Conservation (phyloP, 2,329 filamentous ascomycete species). For the Hypoxylon sp. region DNA sequence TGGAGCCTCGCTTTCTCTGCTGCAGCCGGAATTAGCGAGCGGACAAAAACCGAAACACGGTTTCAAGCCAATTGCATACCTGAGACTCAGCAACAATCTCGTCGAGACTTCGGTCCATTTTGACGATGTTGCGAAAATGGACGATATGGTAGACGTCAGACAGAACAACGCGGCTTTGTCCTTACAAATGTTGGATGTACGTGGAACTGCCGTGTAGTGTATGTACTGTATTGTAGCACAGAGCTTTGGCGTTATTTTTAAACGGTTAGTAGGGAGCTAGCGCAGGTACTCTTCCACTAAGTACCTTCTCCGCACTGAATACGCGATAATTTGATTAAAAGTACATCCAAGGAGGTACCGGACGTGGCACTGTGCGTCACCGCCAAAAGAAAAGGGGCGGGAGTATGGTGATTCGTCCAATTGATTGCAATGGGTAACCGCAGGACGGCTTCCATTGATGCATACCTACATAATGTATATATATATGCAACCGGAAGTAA, state of each 20-base stretch:
- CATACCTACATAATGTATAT: background rate
- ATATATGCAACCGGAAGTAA: background rate
- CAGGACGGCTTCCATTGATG: background rate
- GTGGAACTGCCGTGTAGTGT: background rate
- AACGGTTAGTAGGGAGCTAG: conserved; percentile 11
- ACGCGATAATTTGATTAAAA: background rate
- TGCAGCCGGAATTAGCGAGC: conserved; percentile 33
- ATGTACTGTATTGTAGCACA: background rate
- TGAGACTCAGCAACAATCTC: conserved; percentile 57
- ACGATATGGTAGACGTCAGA: conserved; percentile 22
- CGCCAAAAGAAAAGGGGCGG: background rate
- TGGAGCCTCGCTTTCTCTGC: conserved; percentile 50
- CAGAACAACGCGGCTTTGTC: conserved; percentile 31
- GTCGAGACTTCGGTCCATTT: conserved; percentile 56
- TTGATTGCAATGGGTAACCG: background rate
- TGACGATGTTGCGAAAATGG: conserved; percentile 23
- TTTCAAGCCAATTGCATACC: conserved; percentile 45
- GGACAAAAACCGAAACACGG: background rate
- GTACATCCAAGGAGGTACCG: background rate
- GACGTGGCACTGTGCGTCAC: background rate
- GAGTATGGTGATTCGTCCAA: background rate
- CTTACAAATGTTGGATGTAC: conserved; percentile 21
- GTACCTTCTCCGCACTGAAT: background rate
- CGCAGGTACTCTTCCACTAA: background rate
- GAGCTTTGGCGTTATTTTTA: conserved; percentile 35